Conservation (phyloP, 768 basidiomycete genomes). For the Lactifluus rugatus region DNA sequence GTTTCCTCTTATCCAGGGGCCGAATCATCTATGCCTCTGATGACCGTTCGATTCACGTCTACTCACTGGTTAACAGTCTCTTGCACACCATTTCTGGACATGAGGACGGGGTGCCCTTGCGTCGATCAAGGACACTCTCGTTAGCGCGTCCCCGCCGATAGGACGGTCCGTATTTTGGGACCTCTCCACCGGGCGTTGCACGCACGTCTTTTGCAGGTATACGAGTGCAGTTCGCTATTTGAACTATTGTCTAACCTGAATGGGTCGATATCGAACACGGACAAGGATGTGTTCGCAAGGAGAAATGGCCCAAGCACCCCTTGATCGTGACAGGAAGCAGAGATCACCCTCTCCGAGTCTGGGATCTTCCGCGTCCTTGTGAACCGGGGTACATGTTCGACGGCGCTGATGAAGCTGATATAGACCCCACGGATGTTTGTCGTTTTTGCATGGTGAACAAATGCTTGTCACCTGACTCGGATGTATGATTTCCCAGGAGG, state of each 20-base stretch:
- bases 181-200: conserved; percentile 65
- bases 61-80: conserved; percentile 76
- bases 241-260: conserved; percentile 91
- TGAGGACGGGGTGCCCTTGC: conserved; percentile 94
- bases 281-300: conserved; percentile 47
- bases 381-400: conserved; percentile 69
- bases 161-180: conserved; percentile 93
- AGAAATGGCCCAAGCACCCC: conserved; percentile 65
- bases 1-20: conserved; percentile 86
- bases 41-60: conserved; percentile 93
- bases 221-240: conserved; percentile 94
- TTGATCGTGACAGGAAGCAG: conserved; percentile 66
- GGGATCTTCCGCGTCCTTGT: conserved; percentile 56
- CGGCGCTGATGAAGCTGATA: conserved; percentile 49
- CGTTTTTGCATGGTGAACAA: neutral
- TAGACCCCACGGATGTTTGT: conserved; percentile 44
- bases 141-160: conserved; percentile 90
- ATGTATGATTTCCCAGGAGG: conserved; percentile 37
- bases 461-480: neutral
- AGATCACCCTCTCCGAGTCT: conserved; percentile 56
- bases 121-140: conserved; percentile 76
- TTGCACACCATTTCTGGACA: conserved; percentile 75
- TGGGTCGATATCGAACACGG: conserved; percentile 66
- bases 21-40: conserved; percentile 97
- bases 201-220: conserved; percentile 92